These are phyloP conservation scores for Teunomyces panamensis DNA, from an alignment of 805 yeast genomes.

Conservation along the genomic window DNA sequence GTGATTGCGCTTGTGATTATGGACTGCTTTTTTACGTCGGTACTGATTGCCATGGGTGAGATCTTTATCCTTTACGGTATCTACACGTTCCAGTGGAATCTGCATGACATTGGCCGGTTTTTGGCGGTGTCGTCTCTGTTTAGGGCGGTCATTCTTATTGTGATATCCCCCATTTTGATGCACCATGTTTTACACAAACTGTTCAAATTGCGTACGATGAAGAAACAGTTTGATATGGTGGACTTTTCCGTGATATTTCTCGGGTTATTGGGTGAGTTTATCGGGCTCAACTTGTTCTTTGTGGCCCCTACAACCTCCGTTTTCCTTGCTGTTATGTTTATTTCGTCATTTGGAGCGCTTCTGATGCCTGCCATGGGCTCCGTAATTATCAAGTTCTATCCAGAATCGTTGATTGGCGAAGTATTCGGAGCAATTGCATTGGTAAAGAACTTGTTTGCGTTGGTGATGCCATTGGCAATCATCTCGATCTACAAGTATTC, in stretches of 20 bases:
- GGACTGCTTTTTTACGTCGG: constrained; percentile 39
- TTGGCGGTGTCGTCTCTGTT: constrained; percentile 51
- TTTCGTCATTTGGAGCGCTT: constrained; percentile 49
- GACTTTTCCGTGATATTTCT: constrained; percentile 41
- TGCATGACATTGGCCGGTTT: constrained; percentile 53
- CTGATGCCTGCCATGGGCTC: constrained; percentile 59
- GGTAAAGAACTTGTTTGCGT: constrained; percentile 47
- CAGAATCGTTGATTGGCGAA: constrained; percentile 62
- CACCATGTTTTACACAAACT: constrained; percentile 32
- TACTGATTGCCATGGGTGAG: constrained; percentile 40
- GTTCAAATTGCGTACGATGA: constrained; percentile 29
- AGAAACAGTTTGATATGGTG: constrained; percentile 49
- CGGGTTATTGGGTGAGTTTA: constrained; percentile 36
- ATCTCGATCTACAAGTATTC: constrained; percentile 44
- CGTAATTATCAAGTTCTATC: constrained; percentile 57
- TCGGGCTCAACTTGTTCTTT: constrained; percentile 36
- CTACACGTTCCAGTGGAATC: constrained; percentile 50
- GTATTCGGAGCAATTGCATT: constrained; percentile 69
- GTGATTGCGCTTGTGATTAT: constrained; percentile 48
- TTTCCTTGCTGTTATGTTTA: constrained; percentile 30
- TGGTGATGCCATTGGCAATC: constrained; percentile 49
- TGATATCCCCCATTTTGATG: constrained; percentile 49
- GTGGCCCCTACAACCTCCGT: constrained; percentile 23
- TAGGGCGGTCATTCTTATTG: constrained; percentile 47
- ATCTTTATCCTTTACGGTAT: constrained; percentile 52